Conservation (phyloP, 495 filamentous ascomycete species). For the Hypoxylon subgilvum region DNA sequence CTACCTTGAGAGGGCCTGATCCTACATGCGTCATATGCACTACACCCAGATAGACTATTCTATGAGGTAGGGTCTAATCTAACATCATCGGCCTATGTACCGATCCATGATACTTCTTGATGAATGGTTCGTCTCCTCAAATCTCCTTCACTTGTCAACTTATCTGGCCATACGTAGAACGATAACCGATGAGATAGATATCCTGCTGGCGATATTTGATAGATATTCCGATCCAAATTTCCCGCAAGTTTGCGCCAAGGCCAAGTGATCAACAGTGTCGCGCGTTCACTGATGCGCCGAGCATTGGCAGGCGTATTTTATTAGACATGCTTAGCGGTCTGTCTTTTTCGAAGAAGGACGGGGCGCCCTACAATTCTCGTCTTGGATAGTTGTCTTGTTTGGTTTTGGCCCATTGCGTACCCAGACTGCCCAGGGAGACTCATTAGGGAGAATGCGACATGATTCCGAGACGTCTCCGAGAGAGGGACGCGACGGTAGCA, state of each 20-base stretch:
- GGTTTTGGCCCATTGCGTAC: constrained; percentile 24
- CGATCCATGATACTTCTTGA: no score
- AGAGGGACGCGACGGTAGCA: no score
- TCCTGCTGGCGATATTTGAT: constrained; percentile 1
- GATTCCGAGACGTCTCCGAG: constrained; percentile 33
- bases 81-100: constrained; percentile 1
- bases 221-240: constrained; percentile 25
- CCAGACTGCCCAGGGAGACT: constrained; percentile 3
- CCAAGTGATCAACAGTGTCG: constrained; percentile 25
- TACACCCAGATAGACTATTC: constrained; percentile 10
- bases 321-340: constrained; percentile 25
- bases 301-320: constrained; percentile 30
- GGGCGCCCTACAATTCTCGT: neutral
- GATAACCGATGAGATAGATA: constrained; percentile 7
- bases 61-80: constrained; percentile 1
- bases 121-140: neutral
- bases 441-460: constrained; percentile 9
- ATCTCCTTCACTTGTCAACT: neutral
- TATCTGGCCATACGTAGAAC: no score
- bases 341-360: constrained; percentile 4
- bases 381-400: constrained; percentile 24
- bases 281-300: constrained; percentile 26
- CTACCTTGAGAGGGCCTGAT: no score
- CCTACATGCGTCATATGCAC: constrained; percentile 30
- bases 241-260: constrained; percentile 27